phyloP scores from a whole-genome alignment of 2,329 filamentous ascomycete species.

The Esteya vermicola region DNA sequence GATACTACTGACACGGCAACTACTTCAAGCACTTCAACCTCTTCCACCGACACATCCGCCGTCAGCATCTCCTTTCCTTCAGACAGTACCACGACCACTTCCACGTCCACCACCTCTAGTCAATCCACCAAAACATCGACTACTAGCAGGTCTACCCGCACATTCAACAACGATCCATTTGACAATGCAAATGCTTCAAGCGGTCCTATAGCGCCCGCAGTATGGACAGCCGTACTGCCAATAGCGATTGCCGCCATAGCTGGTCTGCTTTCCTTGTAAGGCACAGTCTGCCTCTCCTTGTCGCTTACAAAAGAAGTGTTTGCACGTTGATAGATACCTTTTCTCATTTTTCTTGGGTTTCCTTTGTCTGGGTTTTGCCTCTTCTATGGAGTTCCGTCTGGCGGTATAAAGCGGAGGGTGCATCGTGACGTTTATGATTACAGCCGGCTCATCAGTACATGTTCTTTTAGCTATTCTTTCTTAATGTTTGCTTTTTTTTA shows the following conservation, averaged over 20 bases:
- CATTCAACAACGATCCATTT: slow-evolving; percentile 10
- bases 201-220: background rate
- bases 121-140: background rate
- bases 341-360: too few relatives aligned
- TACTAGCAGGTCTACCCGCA: slow-evolving; percentile 4
- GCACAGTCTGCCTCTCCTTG: too few relatives aligned
- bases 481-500: too few relatives aligned
- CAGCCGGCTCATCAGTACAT: too few relatives aligned
- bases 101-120: background rate
- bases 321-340: too few relatives aligned
- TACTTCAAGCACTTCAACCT: background rate
- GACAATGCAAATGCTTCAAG: slow-evolving; percentile 3
- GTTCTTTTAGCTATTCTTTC: too few relatives aligned
- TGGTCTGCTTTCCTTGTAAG: too few relatives aligned
- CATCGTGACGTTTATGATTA: too few relatives aligned
- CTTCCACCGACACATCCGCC: background rate
- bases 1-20: background rate
- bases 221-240: background rate
- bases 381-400: too few relatives aligned
- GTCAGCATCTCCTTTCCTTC: background rate
- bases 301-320: too few relatives aligned
- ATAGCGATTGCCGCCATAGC: background rate
- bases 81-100: background rate
- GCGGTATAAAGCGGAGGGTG: too few relatives aligned
- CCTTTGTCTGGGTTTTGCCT: too few relatives aligned